Conservation (phyloP, 305 asterid species). For the Striga hermonthica region DNA sequence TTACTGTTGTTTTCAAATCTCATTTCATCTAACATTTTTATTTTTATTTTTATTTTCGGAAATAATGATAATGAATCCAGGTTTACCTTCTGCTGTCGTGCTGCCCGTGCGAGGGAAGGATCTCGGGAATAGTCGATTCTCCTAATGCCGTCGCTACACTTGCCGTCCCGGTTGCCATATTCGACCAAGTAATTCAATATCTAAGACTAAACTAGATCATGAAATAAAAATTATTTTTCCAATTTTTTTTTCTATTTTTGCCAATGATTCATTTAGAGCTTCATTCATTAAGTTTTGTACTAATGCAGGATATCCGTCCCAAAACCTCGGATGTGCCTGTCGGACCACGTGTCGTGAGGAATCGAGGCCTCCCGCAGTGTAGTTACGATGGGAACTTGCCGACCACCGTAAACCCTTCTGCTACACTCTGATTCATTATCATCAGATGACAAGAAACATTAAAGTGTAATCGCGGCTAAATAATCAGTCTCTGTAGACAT, state of each 20-base stretch:
- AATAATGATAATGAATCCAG: constrained; percentile 34
- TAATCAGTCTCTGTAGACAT: too few species aligned
- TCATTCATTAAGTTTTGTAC: background rate
- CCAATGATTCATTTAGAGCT: background rate
- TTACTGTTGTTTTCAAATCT: too few species aligned
- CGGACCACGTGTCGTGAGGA: constrained; percentile 56
- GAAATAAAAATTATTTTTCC: background rate
- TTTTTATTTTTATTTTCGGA: background rate
- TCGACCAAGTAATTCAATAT: constrained; percentile 63
- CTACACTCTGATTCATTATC: constrained; percentile 27
- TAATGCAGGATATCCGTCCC: constrained; percentile 63
- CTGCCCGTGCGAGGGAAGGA: constrained; percentile 98
- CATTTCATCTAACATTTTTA: background rate
- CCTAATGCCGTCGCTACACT: constrained; percentile 93
- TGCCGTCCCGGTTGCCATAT: constrained; percentile 84
- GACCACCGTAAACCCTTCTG: constrained; percentile 63
- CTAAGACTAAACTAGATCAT: background rate
- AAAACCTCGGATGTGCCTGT: constrained; percentile 44
- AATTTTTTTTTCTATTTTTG: background rate
- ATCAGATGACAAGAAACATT: too few species aligned
- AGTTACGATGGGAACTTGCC: constrained; percentile 81
- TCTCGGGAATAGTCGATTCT: constrained; percentile 85
- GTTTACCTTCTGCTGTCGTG: constrained; percentile 85
- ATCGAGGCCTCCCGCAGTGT: constrained; percentile 65
- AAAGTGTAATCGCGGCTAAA: too few species aligned